Conservation (phyloP, 345 rosid species). For the Lepidium didymum region DNA sequence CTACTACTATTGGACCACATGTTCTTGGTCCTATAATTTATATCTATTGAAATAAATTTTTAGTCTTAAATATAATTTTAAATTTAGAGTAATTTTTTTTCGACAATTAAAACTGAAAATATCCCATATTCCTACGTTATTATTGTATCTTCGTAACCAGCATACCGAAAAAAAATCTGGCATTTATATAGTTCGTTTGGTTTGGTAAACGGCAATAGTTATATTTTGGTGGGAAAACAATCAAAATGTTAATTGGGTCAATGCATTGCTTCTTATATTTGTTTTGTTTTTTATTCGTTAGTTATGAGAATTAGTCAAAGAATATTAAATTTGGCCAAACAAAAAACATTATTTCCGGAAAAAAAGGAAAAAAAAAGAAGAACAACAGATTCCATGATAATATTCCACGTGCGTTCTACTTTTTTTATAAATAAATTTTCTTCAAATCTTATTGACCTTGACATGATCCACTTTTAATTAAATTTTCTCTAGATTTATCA, state of each 20-base stretch:
- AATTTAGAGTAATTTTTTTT: no score
- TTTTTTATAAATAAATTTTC: not conserved
- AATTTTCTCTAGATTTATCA: not conserved
- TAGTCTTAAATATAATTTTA: not conserved
- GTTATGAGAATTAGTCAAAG: not conserved
- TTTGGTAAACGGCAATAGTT: not conserved
- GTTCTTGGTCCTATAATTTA: no score
- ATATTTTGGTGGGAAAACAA: not conserved
- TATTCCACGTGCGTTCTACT: slow-evolving; percentile 12
- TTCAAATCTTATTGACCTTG: slow-evolving; percentile 18
- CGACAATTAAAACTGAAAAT: no score
- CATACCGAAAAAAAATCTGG: no score
- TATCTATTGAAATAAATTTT: no score
- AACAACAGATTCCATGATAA: slow-evolving; percentile 1
- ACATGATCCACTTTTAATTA: slow-evolving; percentile 1
- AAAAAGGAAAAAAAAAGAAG: not conserved
- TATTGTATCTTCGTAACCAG: no score
- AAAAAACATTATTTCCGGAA: not conserved
- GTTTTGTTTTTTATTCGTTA: not conserved
- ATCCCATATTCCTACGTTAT: no score
- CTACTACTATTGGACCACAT: no score
- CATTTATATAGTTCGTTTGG: no score
- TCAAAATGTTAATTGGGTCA: not conserved
- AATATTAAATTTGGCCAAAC: not conserved
- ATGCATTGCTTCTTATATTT: not conserved